phyloP scores from a whole-genome alignment of 495 filamentous ascomycete genomes.

The Glonium stellatum region DNA sequence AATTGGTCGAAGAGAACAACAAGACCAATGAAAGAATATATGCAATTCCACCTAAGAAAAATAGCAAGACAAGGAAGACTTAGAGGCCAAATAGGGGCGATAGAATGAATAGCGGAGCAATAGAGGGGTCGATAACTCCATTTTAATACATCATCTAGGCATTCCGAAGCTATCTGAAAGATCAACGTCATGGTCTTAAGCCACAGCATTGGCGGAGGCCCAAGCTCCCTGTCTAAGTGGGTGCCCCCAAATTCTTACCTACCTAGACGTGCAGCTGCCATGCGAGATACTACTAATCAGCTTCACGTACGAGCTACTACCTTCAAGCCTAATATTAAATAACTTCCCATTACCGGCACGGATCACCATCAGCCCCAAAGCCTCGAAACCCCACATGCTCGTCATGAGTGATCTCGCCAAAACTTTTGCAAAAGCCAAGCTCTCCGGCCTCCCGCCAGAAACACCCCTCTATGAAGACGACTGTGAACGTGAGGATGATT shows the following conservation, averaged over 20 bases:
- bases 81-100: background rate
- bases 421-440: conserved; percentile 73
- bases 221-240: background rate
- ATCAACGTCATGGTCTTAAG: background rate
- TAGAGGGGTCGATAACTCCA: background rate
- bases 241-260: no score
- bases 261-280: no score
- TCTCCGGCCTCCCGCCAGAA: conserved; percentile 55
- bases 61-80: background rate
- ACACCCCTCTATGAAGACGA: conserved; percentile 46
- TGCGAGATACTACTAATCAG: no score
- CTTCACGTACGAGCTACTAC: no score
- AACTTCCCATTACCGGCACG: background rate
- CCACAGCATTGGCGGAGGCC: background rate
- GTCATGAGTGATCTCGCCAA: conserved; percentile 83
- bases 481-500: conserved; percentile 61
- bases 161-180: background rate
- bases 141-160: background rate
- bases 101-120: background rate
- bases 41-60: no score
- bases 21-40: no score
- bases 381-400: background rate
- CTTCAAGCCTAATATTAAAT: no score
- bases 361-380: background rate
- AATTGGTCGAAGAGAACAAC: background rate